phyloP scores from a whole-genome alignment of 78 protist species.

The Goniomonas avonlea region DNA sequence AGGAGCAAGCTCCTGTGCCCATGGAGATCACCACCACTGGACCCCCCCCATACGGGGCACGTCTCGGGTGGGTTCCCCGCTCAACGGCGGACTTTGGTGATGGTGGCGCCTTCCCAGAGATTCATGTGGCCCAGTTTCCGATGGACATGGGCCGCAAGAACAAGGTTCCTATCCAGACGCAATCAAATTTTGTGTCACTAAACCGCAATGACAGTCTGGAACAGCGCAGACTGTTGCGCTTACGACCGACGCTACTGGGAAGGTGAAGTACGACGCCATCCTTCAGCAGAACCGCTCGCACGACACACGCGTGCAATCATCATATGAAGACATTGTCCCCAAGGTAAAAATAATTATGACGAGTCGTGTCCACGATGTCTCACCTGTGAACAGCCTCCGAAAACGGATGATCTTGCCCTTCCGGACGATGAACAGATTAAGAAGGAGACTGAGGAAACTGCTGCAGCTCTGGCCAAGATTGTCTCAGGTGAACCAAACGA shows the following conservation, averaged over 20 bases:
- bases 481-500: constrained; percentile 12
- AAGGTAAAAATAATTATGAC: not conserved
- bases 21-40: too few relatives aligned
- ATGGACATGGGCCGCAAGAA: constrained; percentile 68
- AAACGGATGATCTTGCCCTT: not conserved
- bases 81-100: constrained; percentile 74
- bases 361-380: not conserved
- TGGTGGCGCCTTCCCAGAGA: constrained; percentile 92
- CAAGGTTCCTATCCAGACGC: not conserved
- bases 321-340: too few relatives aligned
- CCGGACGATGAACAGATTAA: not conserved
- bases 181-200: not conserved
- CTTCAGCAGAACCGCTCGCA: not conserved
- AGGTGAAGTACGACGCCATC: constrained; percentile 38
- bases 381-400: not conserved
- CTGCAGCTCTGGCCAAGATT: constrained; percentile 47
- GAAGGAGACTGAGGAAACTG: constrained; percentile 37
- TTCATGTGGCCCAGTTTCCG: constrained; percentile 76
- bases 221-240: too few relatives aligned
- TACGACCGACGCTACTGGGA: constrained; percentile 27
- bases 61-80: constrained; percentile 21
- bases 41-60: not conserved
- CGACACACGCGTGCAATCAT: too few relatives aligned
- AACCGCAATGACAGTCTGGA: constrained; percentile 17
- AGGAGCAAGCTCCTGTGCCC: too few relatives aligned